Base-by-base conservation (phyloP, 2,329 filamentous ascomycete genomes). In the Nigrograna mackinnonii region DNA sequence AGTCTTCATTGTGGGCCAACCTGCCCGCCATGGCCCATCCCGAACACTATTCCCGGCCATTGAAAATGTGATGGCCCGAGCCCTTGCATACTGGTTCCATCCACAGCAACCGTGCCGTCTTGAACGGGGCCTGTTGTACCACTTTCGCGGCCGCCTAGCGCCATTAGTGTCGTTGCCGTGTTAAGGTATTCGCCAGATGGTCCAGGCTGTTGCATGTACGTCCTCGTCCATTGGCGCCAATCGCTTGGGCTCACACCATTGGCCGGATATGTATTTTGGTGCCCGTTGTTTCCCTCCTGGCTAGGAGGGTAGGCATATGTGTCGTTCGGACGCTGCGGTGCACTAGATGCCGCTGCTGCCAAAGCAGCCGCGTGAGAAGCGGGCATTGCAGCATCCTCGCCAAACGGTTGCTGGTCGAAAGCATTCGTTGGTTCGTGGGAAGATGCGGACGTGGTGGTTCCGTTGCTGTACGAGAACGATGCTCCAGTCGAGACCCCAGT, bases 81-180 rank as follows among this genome's bases (percentile, higher is more conserved):
- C 6, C 43, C 51, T 16, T 60, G 57, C 22, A 60, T 46, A n/a
- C 48, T 46, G 17, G 52, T 44, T 16, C 47, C 58, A 5, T 64
- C 58, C 6, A 57, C 42, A 5, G 49, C 40, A 4, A 49, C 54
- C 22, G 51, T 45, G 6, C 44, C 50, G 18, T 59, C 57, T 38
- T 52, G 47, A 3, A 48, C 52, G 4, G 51, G 37, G 24, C 37
- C 55, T 33, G 60, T 55, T 26, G 50, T 43, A 4, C 37, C 48
- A 3, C 52, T 45, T 22, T 64, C 63, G 24, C 64, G 57, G n/a
- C 62, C 58, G 4, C 61, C 58, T 6, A 70, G 54, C 3, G 65
- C 60, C 57, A 71, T 68, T 21, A 71, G 59, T 1, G 67, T 68
- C 18, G 57, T 69, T 20, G 68, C 68, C 18, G 62, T 66, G 43